Evolutionary conservation across 208 protist species (phyloP).

Genomic region (Hexamita inflata): DNA sequence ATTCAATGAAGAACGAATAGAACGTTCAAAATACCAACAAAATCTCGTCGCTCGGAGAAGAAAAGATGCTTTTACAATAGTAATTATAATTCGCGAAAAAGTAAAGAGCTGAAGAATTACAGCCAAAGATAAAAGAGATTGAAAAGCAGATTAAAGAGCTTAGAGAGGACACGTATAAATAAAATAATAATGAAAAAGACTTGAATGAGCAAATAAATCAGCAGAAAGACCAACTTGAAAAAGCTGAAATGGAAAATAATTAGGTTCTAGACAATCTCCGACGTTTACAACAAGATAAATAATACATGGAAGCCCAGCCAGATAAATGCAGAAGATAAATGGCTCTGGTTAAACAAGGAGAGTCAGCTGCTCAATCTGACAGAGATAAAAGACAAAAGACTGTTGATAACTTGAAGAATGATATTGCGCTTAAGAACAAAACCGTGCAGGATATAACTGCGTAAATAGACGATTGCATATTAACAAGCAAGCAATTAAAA

Average conservation of each 20-base stretch:
- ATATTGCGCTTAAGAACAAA: not conserved
- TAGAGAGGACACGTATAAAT: not conserved
- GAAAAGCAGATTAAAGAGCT: not conserved
- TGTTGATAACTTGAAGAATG: not conserved
- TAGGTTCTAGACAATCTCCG: not conserved
- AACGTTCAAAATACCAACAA: not conserved
- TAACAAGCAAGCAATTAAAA: not conserved
- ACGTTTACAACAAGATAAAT: not conserved
- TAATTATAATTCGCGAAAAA: not conserved
- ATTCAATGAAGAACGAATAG: not conserved
- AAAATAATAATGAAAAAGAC: not conserved
- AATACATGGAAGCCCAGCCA: not conserved
- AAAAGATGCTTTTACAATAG: constrained; percentile 5
- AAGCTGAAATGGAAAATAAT: not conserved
- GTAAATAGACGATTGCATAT: not conserved
- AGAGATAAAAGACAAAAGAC: not conserved
- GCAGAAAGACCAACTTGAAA: not conserved
- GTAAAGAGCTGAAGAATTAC: not conserved
- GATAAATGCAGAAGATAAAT: constrained; percentile 7
- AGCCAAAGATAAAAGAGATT: not conserved
- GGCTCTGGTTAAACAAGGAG: not conserved
- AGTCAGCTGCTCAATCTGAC: not conserved
- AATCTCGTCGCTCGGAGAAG: not conserved
- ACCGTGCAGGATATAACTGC: not conserved
- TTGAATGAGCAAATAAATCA: not conserved